phyloP scores from a whole-genome alignment of 2,329 filamentous ascomycete species.

The Clarireedia paspali region DNA sequence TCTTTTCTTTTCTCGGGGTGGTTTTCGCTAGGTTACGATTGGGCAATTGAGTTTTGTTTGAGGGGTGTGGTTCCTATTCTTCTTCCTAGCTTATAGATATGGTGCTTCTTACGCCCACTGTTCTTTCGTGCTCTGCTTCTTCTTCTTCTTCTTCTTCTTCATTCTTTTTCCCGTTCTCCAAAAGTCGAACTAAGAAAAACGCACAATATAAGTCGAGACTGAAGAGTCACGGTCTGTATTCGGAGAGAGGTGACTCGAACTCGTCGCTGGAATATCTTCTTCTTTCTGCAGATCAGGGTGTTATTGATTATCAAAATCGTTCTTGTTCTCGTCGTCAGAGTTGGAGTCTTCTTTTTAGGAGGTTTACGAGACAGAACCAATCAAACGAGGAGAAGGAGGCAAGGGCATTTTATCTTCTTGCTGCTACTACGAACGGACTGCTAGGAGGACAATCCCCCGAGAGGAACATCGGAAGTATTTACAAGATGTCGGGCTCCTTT shows the following conservation, averaged over 20 bases:
- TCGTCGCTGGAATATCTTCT: background rate
- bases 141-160: constrained; percentile 1
- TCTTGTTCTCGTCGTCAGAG: no score
- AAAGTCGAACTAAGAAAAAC: background rate
- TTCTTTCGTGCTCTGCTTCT: background rate
- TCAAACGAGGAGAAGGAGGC: background rate
- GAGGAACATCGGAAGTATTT: no score
- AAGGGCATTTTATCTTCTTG: constrained; percentile 1
- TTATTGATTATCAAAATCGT: background rate
- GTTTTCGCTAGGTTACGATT: no score
- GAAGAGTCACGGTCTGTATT: no score
- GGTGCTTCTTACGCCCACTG: background rate
- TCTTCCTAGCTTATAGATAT: background rate
- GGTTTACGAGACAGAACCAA: no score
- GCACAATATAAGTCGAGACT: background rate
- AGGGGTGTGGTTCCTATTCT: background rate
- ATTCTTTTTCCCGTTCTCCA: background rate
- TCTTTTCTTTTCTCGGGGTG: no score
- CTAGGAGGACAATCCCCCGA: background rate
- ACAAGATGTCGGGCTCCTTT: background rate
- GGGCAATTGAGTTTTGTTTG: no score
- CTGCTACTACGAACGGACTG: background rate
- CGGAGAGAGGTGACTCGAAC: background rate
- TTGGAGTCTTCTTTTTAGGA: no score
- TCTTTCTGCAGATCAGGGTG: background rate